A percentile compares a stretch with the other conserved stretches of the same genome.
These are phyloP conservation scores for Pleurotus tuber-regium DNA, from an alignment of 768 basidiomycete genomes.

Conservation along the genomic window DNA sequence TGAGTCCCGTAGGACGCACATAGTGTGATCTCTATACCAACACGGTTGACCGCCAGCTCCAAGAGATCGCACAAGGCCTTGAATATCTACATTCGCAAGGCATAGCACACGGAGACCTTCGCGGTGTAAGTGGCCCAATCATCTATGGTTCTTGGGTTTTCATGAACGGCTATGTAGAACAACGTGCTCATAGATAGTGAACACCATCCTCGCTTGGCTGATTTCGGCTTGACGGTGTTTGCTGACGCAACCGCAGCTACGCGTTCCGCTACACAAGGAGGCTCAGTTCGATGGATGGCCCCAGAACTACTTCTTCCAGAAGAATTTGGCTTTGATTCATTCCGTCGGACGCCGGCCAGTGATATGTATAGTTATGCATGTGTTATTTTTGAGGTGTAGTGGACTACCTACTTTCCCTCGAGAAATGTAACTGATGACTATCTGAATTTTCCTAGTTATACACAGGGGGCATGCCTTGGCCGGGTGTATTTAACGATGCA, in stretches of 20 bases:
- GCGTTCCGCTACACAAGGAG: constrained; percentile 14
- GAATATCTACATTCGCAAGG: constrained; percentile 19
- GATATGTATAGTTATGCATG: constrained; percentile 29
- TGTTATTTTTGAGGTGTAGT: constrained; percentile 22
- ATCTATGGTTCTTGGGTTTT: not conserved
- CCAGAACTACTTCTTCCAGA: constrained; percentile 25
- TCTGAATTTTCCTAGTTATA: not conserved
- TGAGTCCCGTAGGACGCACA: no score
- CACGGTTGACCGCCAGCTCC: constrained; percentile 7
- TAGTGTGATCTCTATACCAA: not conserved
- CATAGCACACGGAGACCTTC: constrained; percentile 21
- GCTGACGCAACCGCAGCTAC: constrained; percentile 18
- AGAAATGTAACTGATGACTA: not conserved
- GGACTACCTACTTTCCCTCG: not conserved
- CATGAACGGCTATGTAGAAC: constrained; percentile 9
- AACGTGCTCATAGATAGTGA: constrained; percentile 25
- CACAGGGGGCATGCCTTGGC: constrained; percentile 4
- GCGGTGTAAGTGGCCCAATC: constrained; percentile 13
- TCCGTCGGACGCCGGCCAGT: constrained; percentile 16
- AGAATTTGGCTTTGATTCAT: constrained; percentile 13
- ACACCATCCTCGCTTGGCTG: constrained; percentile 22
- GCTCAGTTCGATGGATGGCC: constrained; percentile 27
- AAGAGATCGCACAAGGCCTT: constrained; percentile 21
- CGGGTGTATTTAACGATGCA: not conserved
- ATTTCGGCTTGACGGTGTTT: constrained; percentile 27